phyloP scores from a whole-genome alignment of 1,284 basidiomycete species.

The Neonothopanus nambi region DNA sequence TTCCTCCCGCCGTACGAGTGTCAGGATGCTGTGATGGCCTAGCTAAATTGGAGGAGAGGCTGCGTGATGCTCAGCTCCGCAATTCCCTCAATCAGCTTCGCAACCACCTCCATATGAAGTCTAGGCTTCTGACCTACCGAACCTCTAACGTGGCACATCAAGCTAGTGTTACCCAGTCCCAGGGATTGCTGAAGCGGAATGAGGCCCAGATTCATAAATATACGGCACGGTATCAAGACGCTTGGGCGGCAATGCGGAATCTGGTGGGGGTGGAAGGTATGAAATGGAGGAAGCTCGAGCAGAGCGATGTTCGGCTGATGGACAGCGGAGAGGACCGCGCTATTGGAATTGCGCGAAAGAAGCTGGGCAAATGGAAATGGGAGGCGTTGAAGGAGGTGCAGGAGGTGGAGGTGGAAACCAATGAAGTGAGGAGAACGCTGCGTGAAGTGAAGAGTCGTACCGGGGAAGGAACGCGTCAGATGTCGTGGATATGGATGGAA shows the following conservation, averaged over 20 bases:
- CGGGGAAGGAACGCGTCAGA: neutral
- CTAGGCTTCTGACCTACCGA: constrained; percentile 2
- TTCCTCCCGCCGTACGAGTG: neutral
- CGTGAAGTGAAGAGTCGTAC: constrained; percentile 2
- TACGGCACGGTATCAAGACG: neutral
- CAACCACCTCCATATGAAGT: constrained; percentile 7
- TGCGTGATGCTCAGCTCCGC: constrained; percentile 7
- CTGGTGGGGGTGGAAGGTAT: neutral
- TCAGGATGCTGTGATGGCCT: neutral
- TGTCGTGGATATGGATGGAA: too few species aligned
- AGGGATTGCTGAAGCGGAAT: neutral
- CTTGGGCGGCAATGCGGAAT: neutral
- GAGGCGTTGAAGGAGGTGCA: neutral
- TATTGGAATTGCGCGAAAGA: neutral
- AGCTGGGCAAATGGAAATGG: neutral
- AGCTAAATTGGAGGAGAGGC: neutral
- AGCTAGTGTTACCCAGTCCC: neutral
- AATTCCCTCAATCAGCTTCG: neutral
- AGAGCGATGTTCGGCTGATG: neutral
- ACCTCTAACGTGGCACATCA: neutral
- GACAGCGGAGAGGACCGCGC: neutral
- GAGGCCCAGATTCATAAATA: neutral
- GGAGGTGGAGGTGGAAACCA: neutral
- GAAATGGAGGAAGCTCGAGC: neutral
- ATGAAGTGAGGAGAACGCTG: neutral